Evolutionary conservation across 2,329 filamentous ascomycete genomes (phyloP), one percentile per base, ranked within the genome.

Genomic region (Penicillium rolfsii): DNA sequence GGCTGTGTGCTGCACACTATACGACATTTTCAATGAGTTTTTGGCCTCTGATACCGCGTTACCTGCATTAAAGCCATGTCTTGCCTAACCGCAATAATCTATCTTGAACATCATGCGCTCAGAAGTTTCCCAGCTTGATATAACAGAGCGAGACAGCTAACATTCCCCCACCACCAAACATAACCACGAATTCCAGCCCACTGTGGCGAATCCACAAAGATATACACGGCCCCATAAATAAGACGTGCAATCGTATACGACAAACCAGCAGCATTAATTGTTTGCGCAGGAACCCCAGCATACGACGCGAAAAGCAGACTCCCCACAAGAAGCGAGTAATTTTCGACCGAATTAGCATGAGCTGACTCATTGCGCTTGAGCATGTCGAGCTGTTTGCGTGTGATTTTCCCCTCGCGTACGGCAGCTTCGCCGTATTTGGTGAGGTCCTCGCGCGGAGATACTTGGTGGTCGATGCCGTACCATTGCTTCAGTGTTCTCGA

Each of bases 381-480:
- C 71, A 76, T 79, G 3, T 77, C 70, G 16, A 83, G 72, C 61
- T 80, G 77, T 26, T 59, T 63, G 40, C 73, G 74, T 0, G 77
- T 81, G 46, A 84, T 71, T 64, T 81, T 81, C 3, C 79, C 79
- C 3, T 78, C 76, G 5, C 67, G 69, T 16, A 82, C 76, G 8
- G 80, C 79, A 5, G 67, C 70, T 3, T 77, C 75, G 55, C 81
- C 81, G 67, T 80, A 82, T 64, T 80, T 80, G 54, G 59, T 64
- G 3, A 83, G 70, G 64, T 83, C 82, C 60, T 81, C 73, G 24
- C 81, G 76, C 0, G 82, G 82, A 41, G 75, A 78, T 24, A 70
- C 74, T 49, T 84, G 79, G 70, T 83, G 80, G 70, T 83, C 81
- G 62, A 83, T 68, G 28, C 77, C 75, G 68, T 77, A 77, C 58